These are phyloP conservation scores for Cudoniella acicularis DNA, from an alignment of 495 filamentous ascomycete genomes.

Conservation along the genomic window DNA sequence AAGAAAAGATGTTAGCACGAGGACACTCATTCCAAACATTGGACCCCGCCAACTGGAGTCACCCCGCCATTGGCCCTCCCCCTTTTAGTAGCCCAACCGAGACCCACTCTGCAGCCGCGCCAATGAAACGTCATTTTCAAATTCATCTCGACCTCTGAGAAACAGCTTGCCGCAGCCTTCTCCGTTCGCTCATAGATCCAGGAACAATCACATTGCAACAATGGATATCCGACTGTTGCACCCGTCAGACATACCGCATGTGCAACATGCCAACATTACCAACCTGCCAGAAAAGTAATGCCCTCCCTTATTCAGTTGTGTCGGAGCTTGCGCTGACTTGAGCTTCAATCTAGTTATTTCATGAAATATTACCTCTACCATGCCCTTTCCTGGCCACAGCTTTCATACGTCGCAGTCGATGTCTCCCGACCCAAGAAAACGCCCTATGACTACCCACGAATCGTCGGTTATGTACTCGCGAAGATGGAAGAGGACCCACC, in stretches of 20 bases:
- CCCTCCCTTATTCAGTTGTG: neutral
- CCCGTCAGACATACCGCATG: constrained; percentile 81
- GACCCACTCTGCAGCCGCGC: neutral
- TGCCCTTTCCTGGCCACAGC: constrained; percentile 94
- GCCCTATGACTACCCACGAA: constrained; percentile 89
- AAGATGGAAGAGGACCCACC: constrained; percentile 99
- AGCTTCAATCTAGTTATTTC: constrained; percentile 62
- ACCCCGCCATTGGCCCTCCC: neutral
- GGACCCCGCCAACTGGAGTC: no score
- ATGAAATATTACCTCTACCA: constrained; percentile 99
- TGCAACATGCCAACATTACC: constrained; percentile 97
- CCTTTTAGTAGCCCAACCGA: neutral
- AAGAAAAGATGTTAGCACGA: neutral
- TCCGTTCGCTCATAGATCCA: neutral
- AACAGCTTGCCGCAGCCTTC: neutral
- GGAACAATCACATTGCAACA: constrained; percentile 4
- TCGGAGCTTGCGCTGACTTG: constrained; percentile 1
- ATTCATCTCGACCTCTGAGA: neutral
- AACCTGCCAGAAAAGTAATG: constrained; percentile 86
- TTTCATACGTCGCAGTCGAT: constrained; percentile 95
- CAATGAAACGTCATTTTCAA: neutral
- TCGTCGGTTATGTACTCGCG: constrained; percentile 97
- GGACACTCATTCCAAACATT: no score
- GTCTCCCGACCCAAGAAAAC: constrained; percentile 68
- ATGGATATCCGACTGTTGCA: constrained; percentile 81